Evolutionary conservation across 495 filamentous ascomycete genomes (phyloP).

Genomic region (Tuber magnatum): DNA sequence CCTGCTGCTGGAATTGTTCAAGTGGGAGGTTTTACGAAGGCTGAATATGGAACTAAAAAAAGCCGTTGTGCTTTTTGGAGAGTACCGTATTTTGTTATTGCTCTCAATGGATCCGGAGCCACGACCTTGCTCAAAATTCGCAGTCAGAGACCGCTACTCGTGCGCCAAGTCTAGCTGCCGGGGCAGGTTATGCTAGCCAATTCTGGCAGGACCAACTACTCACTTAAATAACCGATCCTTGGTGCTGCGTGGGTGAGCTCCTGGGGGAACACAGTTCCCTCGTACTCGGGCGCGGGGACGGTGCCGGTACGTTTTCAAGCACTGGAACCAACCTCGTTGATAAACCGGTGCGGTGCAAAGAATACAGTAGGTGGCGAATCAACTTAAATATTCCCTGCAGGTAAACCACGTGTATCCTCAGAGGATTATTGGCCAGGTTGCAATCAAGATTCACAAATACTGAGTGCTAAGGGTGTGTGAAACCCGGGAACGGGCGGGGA

Average conservation of each 20-base stretch:
- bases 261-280: not conserved
- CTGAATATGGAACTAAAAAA: not conserved
- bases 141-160: not conserved
- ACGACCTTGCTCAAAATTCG: not conserved
- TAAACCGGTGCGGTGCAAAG: not conserved
- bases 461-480: not conserved
- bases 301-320: not conserved
- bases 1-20: not conserved
- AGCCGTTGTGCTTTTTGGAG: not conserved
- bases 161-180: not conserved
- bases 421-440: not conserved
- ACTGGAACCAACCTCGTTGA: not conserved
- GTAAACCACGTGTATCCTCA: too few species aligned
- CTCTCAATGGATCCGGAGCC: not conserved
- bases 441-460: not conserved
- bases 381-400: not conserved
- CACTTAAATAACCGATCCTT: not conserved
- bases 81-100: not conserved
- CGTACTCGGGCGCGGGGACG: not conserved
- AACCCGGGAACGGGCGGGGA: not conserved
- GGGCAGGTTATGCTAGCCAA: not conserved
- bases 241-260: not conserved
- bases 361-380: not conserved
- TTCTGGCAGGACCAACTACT: not conserved
- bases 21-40: too few species aligned